A percentile compares a stretch with the other conserved stretches of the same genome.
These are phyloP conservation scores for Penicillium sp. DNA, from an alignment of 2,329 filamentous ascomycete genomes.

Conservation along the genomic window DNA sequence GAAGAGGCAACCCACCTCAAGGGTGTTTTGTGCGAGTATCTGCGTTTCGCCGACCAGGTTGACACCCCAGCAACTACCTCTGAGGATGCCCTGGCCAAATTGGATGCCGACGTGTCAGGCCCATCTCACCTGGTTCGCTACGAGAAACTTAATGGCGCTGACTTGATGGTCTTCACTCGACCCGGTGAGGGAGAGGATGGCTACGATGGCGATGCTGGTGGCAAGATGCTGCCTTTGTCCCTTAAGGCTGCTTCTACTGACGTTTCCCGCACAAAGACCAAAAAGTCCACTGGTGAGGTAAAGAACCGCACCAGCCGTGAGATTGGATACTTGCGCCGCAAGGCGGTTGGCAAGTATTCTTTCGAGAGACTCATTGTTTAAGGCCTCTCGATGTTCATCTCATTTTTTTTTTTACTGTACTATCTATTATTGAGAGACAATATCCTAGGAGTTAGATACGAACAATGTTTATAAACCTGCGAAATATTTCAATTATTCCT, in stretches of 20 bases:
- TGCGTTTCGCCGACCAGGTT: conserved; percentile 42
- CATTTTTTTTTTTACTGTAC: conserved; percentile 25
- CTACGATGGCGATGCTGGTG: conserved; percentile 32
- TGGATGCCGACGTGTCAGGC: conserved; percentile 13
- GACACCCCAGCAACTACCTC: conserved; percentile 16
- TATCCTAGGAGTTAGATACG: conserved; percentile 22
- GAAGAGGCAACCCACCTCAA: conserved; percentile 50
- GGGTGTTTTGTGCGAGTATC: conserved; percentile 48
- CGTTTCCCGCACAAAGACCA: conserved; percentile 48
- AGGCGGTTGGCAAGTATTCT: conserved; percentile 78
- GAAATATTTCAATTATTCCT: not conserved
- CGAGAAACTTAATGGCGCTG: conserved; percentile 42
- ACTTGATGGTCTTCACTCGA: conserved; percentile 34
- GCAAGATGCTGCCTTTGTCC: conserved; percentile 67
- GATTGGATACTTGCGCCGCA: conserved; percentile 73
- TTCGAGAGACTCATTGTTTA: conserved; percentile 73
- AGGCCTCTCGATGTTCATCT: conserved; percentile 22
- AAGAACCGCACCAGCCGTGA: conserved; percentile 68
- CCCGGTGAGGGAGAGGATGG: conserved; percentile 31
- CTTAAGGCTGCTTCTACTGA: conserved; percentile 57
- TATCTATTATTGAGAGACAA: conserved; percentile 15
- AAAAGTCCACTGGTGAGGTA: conserved; percentile 68
- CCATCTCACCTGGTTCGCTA: conserved; percentile 32
- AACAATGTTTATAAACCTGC: conserved; percentile 3
- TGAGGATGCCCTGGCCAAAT: conserved; percentile 8